Conservation (phyloP, 805 yeast species). For the Saccharomycopsis schoenii region DNA sequence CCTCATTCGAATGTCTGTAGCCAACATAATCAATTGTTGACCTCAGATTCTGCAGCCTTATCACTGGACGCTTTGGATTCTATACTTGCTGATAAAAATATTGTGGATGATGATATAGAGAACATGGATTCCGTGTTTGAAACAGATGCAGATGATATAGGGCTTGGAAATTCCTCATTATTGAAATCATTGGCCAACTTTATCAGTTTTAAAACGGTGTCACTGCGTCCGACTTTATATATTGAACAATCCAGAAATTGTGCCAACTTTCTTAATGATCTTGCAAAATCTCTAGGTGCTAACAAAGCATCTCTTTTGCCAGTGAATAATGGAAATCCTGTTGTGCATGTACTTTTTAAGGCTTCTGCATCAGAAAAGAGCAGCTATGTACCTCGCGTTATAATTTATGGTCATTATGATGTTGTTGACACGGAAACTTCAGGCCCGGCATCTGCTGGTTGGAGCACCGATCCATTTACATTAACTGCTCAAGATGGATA, state of each 20-base stretch:
- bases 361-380: slow-evolving; percentile 23
- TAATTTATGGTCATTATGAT: slow-evolving; percentile 96
- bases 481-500: slow-evolving; percentile 76
- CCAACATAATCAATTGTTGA: background rate
- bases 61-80: background rate
- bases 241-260: slow-evolving; percentile 79
- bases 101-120: slow-evolving; percentile 40
- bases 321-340: slow-evolving; percentile 72
- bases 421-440: slow-evolving; percentile 67
- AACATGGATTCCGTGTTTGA: background rate
- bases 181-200: slow-evolving; percentile 49
- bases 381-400: slow-evolving; percentile 34
- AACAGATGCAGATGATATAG: background rate
- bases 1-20: slow-evolving; percentile 3
- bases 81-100: slow-evolving; percentile 16
- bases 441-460: slow-evolving; percentile 31
- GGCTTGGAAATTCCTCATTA: slow-evolving; percentile 26
- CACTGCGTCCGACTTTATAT: slow-evolving; percentile 56
- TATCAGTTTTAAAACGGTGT: slow-evolving; percentile 67
- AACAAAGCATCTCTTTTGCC: slow-evolving; percentile 57
- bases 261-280: slow-evolving; percentile 59
- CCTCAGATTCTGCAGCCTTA: background rate
- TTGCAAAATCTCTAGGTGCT: slow-evolving; percentile 64
- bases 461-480: slow-evolving; percentile 75
- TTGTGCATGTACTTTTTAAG: slow-evolving; percentile 65